Percentiles rank a stretch among this genome's conserved stretches.
Evolutionary conservation across 306 rosid species (phyloP).

Genomic region (Leucaena leucocephala): DNA sequence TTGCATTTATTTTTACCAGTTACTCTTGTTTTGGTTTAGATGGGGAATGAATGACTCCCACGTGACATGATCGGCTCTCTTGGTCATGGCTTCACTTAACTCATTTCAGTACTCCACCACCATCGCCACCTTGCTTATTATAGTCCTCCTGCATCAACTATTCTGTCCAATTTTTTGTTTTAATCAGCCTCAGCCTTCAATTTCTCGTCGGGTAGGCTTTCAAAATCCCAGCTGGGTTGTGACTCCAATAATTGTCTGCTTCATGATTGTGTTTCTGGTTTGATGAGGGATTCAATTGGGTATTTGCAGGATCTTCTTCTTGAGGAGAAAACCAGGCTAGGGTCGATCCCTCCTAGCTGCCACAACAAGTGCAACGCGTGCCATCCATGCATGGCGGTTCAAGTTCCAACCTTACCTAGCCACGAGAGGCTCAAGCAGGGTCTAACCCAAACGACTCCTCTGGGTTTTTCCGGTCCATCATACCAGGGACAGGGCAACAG

Average conservation of each 20-base stretch:
- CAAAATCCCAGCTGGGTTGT: background rate
- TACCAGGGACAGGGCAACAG: slow-evolving; percentile 46
- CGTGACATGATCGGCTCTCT: slow-evolving; percentile 43
- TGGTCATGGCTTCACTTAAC: slow-evolving; percentile 51
- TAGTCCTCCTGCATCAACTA: slow-evolving; percentile 40
- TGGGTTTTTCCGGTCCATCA: slow-evolving; percentile 45
- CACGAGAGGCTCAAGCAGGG: slow-evolving; percentile 44
- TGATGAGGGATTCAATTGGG: slow-evolving; percentile 9
- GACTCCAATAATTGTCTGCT: background rate
- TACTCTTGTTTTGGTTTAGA: slow-evolving; percentile 16
- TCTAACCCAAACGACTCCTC: slow-evolving; percentile 36
- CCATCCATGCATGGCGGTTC: slow-evolving; percentile 96
- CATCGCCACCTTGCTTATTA: slow-evolving; percentile 38
- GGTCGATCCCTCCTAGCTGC: slow-evolving; percentile 95
- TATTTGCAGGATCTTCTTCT: slow-evolving; percentile 54
- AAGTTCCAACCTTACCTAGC: slow-evolving; percentile 69
- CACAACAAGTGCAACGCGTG: slow-evolving; percentile 91
- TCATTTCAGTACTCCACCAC: slow-evolving; percentile 36
- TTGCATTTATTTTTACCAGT: slow-evolving; percentile 33
- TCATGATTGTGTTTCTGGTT: background rate
- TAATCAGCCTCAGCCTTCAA: slow-evolving; percentile 39
- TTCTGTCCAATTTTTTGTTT: slow-evolving; percentile 49
- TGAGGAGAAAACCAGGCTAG: slow-evolving; percentile 78
- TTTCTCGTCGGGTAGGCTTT: slow-evolving; percentile 54
- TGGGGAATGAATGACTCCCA: slow-evolving; percentile 44